phyloP scores from a whole-genome alignment of 2,329 filamentous ascomycete species.

The Claviceps lovelessii region DNA sequence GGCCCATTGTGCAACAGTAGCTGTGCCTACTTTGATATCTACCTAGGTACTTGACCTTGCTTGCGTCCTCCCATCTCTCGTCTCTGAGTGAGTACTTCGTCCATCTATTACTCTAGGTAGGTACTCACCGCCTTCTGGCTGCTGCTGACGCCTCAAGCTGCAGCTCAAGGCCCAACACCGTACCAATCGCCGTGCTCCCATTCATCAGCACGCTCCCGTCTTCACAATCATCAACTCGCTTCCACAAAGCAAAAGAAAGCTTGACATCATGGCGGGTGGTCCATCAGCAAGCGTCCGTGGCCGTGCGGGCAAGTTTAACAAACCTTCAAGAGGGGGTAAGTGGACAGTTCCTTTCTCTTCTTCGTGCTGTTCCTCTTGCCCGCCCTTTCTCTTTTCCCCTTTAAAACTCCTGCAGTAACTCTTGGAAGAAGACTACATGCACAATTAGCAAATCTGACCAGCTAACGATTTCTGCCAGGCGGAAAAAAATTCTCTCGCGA shows the following conservation, averaged over 20 bases:
- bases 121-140: not conserved
- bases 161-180: not conserved
- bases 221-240: not conserved
- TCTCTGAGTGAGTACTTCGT: not conserved
- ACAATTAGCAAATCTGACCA: not conserved
- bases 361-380: not conserved
- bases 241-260: not conserved
- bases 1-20: not conserved
- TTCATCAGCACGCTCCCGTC: not conserved
- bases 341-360: not conserved
- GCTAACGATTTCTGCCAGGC: slow-evolving; percentile 35
- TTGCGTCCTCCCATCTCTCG: not conserved
- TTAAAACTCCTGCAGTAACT: too few species aligned
- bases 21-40: too few species aligned
- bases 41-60: too few species aligned
- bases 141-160: too few species aligned
- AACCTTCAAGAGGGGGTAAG: slow-evolving; percentile 80
- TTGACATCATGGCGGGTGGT: slow-evolving; percentile 30
- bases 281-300: slow-evolving; percentile 44
- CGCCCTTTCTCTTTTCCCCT: not conserved
- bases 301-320: slow-evolving; percentile 86
- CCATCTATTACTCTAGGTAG: too few species aligned
- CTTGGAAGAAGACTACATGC: not conserved
- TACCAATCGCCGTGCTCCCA: not conserved
- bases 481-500: slow-evolving; percentile 93